phyloP scores from a whole-genome alignment of 73 alveolate genomes.

The Uronychia setigera region DNA sequence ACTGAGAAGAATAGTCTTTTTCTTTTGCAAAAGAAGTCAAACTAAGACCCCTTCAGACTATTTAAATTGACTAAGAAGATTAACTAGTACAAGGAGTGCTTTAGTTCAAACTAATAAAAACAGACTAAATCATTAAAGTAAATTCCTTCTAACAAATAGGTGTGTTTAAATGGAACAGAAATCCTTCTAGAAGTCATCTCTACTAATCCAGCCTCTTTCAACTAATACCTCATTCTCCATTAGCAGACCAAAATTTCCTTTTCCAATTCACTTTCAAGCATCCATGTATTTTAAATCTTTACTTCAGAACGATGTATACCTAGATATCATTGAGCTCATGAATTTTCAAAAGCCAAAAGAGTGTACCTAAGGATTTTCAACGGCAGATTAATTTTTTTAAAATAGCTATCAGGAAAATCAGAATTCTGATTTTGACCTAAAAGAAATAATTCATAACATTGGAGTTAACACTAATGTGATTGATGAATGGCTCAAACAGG shows the following conservation, averaged over 20 bases:
- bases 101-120: not conserved
- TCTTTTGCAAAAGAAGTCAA: not conserved
- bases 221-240: not conserved
- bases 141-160: not conserved
- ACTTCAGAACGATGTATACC: not conserved
- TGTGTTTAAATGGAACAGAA: not conserved
- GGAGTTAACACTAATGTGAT: not conserved
- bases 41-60: not conserved
- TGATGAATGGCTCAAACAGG: not conserved
- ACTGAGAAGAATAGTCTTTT: not conserved
- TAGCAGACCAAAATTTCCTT: not conserved
- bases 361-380: too few relatives aligned
- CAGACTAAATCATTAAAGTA: not conserved
- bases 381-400: too few relatives aligned
- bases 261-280: not conserved
- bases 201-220: not conserved
- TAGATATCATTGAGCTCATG: not conserved
- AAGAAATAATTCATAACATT: not conserved
- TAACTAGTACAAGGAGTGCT: not conserved
- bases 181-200: not conserved
- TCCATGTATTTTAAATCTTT: not conserved
- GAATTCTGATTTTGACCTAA: not conserved
- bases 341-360: not conserved
- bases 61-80: not conserved
- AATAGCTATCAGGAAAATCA: not conserved